Evolutionary conservation across 352 stramenopile genomes (phyloP).

Genomic region (Globisporangium yorkense): DNA sequence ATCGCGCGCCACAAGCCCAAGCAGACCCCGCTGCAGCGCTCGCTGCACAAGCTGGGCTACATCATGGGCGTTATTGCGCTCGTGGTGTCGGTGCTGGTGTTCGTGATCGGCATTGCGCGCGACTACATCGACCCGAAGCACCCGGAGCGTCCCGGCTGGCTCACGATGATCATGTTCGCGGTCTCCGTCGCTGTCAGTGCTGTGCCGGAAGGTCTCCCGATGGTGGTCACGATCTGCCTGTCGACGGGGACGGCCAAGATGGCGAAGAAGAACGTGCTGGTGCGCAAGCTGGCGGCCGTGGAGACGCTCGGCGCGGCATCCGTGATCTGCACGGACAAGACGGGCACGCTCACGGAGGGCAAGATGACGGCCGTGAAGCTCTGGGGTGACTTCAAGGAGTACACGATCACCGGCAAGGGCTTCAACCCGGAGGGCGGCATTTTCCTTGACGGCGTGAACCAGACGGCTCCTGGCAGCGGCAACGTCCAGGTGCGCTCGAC

Average conservation of each 20-base stretch:
- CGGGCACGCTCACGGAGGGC: conserved; percentile 90
- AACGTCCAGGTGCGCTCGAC: conserved; percentile 57
- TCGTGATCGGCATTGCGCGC: conserved; percentile 82
- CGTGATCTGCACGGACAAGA: conserved; percentile 94
- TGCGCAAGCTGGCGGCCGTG: conserved; percentile 82
- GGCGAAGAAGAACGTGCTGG: conserved; percentile 71
- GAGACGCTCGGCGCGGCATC: conserved; percentile 87
- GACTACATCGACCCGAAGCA: conserved; percentile 46
- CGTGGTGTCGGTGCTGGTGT: conserved; percentile 81
- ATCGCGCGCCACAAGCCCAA: conserved; percentile 63
- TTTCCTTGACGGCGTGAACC: conserved; percentile 34
- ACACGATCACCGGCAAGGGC: conserved; percentile 57
- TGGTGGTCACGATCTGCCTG: conserved; percentile 80
- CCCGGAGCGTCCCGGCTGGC: conserved; percentile 71
- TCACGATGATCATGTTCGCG: conserved; percentile 94
- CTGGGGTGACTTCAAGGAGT: conserved; percentile 66
- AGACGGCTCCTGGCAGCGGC: conserved; percentile 22
- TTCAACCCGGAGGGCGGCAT: conserved; percentile 57
- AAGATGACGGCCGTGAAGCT: conserved; percentile 82
- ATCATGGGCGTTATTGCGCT: conserved; percentile 85
- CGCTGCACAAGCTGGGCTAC: conserved; percentile 94
- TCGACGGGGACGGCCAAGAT: conserved; percentile 68
- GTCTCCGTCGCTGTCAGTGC: conserved; percentile 85
- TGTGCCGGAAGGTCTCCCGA: conserved; percentile 69
- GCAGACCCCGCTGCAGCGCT: conserved; percentile 85